Evolutionary conservation across 176 grass and related monocot genomes (phyloP), one percentile per base, ranked within the genome.

Genomic region (Aegilops umbellulata): DNA sequence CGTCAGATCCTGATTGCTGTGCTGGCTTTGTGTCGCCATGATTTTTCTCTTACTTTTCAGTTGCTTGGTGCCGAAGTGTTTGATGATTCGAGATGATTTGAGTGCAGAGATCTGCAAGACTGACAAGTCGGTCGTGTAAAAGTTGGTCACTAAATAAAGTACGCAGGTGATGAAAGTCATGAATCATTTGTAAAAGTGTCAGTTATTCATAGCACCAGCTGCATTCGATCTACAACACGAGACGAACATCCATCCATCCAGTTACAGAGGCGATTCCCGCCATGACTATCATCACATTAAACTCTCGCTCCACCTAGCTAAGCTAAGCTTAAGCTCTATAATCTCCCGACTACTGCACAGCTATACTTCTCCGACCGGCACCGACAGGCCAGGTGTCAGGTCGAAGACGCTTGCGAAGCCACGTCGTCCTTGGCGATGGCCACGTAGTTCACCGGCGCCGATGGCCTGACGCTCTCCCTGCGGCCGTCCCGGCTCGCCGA

Each of bases 391-490:
- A 17, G 16, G 63, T 8, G 39, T 90, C 89, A 90, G 8, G 41
- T 85, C 15, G 89, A 83, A 30, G 84, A 76, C 8, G 70, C 89
- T 60, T 88, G 92, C 10, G 86, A 88, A 47, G 60, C 87, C 7
- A 13, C 68, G 15, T 97, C 94, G 5, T 97, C 94, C 69, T 97
- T 97, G 19, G 89, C 55, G 11, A 92, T 92, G 67, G 94, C 84
- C 0, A 95, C 94, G n/a, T 94, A 94, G 79, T 92, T 95, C 55
- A 89, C 80, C 16, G 94, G 96, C 76, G 90, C 91, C 8, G 82
- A 62, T 1, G 91, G 90, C 34, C 94, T 82, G 69, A 19, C 47
- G 0, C 13, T 75, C 26, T 97, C 89, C 85, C 87, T 95, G 75
- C 88, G 82, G 2, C 97, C 97, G 3, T 98, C 93, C 83, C 94